Percentiles rank a stretch among this genome's conserved stretches.
phyloP scores from a whole-genome alignment of 352 stramenopile genomes.

The Thraustochytrium sp. region DNA sequence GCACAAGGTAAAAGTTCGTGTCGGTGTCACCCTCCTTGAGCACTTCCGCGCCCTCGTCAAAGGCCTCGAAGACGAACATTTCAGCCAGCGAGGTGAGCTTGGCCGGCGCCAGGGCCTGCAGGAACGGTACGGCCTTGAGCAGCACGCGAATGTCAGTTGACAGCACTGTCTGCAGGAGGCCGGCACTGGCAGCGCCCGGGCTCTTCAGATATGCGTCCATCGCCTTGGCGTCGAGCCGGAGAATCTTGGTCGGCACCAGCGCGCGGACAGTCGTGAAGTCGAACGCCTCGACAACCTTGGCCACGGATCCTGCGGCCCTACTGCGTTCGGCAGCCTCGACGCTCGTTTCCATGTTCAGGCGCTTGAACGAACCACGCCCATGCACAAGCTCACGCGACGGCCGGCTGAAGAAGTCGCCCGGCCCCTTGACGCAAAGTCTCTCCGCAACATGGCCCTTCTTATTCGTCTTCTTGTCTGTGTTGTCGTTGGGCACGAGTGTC shows the following conservation, averaged over 20 bases:
- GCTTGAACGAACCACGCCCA: neutral
- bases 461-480: neutral
- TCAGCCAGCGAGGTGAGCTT: constrained; percentile 3
- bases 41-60: neutral
- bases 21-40: neutral
- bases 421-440: constrained; percentile 1
- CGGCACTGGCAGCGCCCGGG: neutral
- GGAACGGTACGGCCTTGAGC: constrained; percentile 23
- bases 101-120: neutral
- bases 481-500: neutral
- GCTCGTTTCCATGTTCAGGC: too few species aligned
- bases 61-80: constrained; percentile 24
- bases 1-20: constrained; percentile 7
- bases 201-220: neutral
- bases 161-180: constrained; percentile 1
- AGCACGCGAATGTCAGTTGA: neutral
- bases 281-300: constrained; percentile 24
- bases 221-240: neutral
- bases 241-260: neutral
- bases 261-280: constrained; percentile 34
- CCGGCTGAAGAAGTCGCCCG: constrained; percentile 18
- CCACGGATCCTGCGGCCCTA: neutral
- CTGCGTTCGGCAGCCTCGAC: neutral
- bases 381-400: neutral
- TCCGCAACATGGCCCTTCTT: neutral